These are phyloP conservation scores for Trichopus zeylanicus DNA, from an alignment of 116 monocot species.

Conservation along the genomic window DNA sequence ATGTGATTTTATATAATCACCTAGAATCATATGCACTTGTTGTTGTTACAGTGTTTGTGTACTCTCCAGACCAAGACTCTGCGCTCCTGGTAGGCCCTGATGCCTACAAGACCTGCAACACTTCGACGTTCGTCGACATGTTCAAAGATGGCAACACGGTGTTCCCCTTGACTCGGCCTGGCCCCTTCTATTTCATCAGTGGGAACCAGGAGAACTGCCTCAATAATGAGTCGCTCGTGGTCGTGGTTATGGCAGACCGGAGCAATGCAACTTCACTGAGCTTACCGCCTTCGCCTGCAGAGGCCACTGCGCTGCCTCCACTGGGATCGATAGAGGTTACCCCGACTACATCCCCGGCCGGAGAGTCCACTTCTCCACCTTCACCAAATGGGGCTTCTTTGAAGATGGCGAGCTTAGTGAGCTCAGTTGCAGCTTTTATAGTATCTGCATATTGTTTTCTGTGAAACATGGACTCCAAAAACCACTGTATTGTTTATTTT, in stretches of 20 bases:
- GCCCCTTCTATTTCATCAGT: no score
- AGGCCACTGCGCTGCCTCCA: constrained; percentile 15
- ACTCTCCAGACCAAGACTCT: constrained; percentile 43
- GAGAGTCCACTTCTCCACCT: not conserved
- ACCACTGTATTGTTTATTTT: no score
- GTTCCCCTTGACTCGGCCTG: constrained; percentile 42
- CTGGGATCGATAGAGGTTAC: not conserved
- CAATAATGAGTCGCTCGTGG: constrained; percentile 45
- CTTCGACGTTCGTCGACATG: constrained; percentile 13
- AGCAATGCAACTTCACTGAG: constrained; percentile 7
- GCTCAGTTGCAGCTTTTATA: constrained; percentile 39
- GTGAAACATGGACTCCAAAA: no score
- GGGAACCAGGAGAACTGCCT: constrained; percentile 61
- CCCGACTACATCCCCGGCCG: constrained; percentile 2
- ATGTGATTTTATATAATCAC: no score
- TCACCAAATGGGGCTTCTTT: constrained; percentile 24
- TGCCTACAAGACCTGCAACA: constrained; percentile 57
- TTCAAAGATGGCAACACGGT: constrained; percentile 54
- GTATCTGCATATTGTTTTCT: no score
- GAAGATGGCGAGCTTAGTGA: constrained; percentile 25
- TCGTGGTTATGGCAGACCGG: constrained; percentile 51
- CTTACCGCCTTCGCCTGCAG: constrained; percentile 12
- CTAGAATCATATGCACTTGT: no score
- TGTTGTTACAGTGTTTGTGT: constrained; percentile 75
- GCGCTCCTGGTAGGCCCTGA: constrained; percentile 51